phyloP scores from a whole-genome alignment of 192 early-diverging fungal species.

The Phlyctochytrium planicorne region DNA sequence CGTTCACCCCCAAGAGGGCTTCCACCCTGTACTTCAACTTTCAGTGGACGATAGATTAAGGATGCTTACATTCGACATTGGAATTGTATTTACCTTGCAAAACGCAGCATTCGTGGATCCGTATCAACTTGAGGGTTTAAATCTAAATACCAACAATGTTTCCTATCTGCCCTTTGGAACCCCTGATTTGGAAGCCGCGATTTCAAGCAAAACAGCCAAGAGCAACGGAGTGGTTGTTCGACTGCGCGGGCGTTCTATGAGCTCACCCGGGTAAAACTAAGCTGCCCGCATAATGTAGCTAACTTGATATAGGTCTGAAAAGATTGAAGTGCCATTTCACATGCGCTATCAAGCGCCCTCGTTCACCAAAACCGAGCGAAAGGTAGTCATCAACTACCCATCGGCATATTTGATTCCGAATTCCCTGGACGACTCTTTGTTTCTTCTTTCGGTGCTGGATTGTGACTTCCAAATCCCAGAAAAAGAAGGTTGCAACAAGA shows the following conservation, averaged over 20 bases:
- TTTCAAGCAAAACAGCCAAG: not conserved
- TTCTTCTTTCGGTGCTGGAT: not conserved
- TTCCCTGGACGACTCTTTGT: not conserved
- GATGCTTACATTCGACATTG: not conserved
- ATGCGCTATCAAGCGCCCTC: constrained; percentile 1
- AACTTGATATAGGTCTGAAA: constrained; percentile 5
- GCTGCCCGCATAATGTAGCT: not conserved
- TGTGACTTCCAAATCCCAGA: not conserved
- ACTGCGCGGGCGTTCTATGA: not conserved
- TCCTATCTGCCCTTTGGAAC: not conserved
- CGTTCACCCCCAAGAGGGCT: no score
- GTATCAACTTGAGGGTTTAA: not conserved
- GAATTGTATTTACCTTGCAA: not conserved
- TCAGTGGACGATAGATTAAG: not conserved
- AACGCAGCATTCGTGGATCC: not conserved
- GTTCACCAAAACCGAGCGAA: not conserved
- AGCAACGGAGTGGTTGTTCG: not conserved
- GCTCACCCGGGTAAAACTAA: not conserved
- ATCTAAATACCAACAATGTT: not conserved
- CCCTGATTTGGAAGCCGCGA: constrained; percentile 1
- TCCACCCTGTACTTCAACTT: not conserved
- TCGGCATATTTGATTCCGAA: not conserved
- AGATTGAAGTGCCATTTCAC: not conserved
- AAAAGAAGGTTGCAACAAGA: no score
- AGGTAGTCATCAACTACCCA: not conserved